Base-by-base conservation (phyloP, 257 asterid species). In the Lantana camara region DNA sequence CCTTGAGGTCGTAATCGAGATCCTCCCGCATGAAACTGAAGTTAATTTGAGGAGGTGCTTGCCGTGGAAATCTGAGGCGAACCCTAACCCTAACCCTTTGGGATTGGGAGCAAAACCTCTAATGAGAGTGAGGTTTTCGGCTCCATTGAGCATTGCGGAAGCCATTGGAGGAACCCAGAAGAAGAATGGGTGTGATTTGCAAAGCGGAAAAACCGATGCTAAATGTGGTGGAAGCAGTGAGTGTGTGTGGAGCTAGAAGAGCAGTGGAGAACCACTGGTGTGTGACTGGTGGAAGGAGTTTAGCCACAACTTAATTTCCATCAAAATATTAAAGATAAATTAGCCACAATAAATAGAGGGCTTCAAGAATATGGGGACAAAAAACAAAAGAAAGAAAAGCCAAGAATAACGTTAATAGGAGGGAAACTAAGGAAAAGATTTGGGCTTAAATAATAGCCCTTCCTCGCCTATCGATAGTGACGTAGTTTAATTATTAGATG, bases 121-220 rank as follows among this genome's bases (percentile, higher is more conserved):
- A 2, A 67, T 54, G 48, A 77, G 82, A 7, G 76, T 22, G 70
- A 81, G 74, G 24, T 72, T 81, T 63, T 82, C 95, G 54, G 85
- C 94, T 61, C 88, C 90, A 50, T 41, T 79, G 54, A 89, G 83
- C 88, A 89, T 57, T 59, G 89, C 66, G 15, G 91, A 83, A 54
- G 94, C 89, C 97, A 92, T 88, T 29, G 59, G 56, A n/a, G 58
- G 38, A 30, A 23, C 29, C 47, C 41, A 17, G 4, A n/a, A 27
- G 41, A 1, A 14, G 15, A 47, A 49, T 9, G 34, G 46, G 7
- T 56, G 40, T 13, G 41, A 29, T 69, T 52, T 29, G 67, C 24
- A 38, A 50, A 47, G 38, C 21, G 16, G 60, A 46, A 11, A 30
- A 2, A 7, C 40, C 15, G 27, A 29, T 38, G 57, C 15, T 40